Conservation (phyloP, 441 rosid genomes). For the Arabidopsis hybrid region DNA sequence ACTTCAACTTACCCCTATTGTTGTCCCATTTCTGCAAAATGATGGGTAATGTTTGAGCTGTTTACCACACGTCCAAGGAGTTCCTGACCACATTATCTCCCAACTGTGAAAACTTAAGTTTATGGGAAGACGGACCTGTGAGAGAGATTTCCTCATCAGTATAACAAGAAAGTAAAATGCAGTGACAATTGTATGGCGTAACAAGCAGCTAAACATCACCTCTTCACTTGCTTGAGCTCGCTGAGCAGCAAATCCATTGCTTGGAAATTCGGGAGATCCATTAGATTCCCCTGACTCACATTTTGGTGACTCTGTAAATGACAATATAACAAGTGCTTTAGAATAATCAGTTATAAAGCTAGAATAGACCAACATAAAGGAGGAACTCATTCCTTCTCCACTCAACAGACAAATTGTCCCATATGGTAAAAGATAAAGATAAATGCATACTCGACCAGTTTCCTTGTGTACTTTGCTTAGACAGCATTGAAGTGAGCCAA, state of each 20-base stretch:
- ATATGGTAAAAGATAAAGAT: slow-evolving; percentile 15
- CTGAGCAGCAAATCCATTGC: slow-evolving; percentile 55
- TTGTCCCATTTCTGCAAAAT: slow-evolving; percentile 86
- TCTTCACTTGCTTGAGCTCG: slow-evolving; percentile 52
- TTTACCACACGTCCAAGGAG: slow-evolving; percentile 88
- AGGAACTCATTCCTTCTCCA: slow-evolving; percentile 8
- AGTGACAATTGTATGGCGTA: slow-evolving; percentile 20
- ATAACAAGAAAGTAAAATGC: slow-evolving; percentile 15
- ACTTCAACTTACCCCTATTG: slow-evolving; percentile 69
- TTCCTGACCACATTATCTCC: slow-evolving; percentile 88
- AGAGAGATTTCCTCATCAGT: slow-evolving; percentile 18
- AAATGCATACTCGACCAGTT: slow-evolving; percentile 60
- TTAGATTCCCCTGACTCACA: slow-evolving; percentile 55
- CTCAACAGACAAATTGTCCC: not conserved
- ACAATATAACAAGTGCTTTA: slow-evolving; percentile 12
- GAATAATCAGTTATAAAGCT: slow-evolving; percentile 4
- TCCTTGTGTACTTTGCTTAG: slow-evolving; percentile 73
- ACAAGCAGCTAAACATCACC: slow-evolving; percentile 43
- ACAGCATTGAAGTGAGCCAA: slow-evolving; percentile 97
- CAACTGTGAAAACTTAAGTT: slow-evolving; percentile 63
- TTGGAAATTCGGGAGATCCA: slow-evolving; percentile 56
- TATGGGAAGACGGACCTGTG: slow-evolving; percentile 64
- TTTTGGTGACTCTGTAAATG: slow-evolving; percentile 62
- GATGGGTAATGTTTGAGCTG: slow-evolving; percentile 93
- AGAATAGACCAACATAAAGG: slow-evolving; percentile 4